phyloP scores from a whole-genome alignment of 202 grass and related monocot genomes.

The Elaeis oleifera region DNA sequence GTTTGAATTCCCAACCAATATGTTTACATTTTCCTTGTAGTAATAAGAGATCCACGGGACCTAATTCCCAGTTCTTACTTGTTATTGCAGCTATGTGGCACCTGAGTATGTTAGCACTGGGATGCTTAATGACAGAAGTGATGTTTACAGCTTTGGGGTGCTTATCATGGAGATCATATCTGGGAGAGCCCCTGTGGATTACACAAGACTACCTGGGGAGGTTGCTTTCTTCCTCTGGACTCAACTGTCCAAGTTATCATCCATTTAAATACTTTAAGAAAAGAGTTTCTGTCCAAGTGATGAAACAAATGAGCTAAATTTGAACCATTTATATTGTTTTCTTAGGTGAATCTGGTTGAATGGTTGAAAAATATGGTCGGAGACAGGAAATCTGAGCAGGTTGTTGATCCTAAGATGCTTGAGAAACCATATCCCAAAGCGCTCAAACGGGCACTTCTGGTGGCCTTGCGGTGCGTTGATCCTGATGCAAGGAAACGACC shows the following conservation, averaged over 20 bases:
- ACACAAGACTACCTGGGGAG: not conserved
- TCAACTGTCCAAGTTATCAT: too few relatives aligned
- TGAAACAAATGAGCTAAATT: too few relatives aligned
- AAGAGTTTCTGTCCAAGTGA: too few relatives aligned
- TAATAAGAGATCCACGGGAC: too few relatives aligned
- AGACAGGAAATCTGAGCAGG: conserved; percentile 60
- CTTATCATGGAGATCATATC: conserved; percentile 11
- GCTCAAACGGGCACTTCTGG: conserved; percentile 60
- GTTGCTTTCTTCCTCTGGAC: not conserved
- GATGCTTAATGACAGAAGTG: conserved; percentile 7
- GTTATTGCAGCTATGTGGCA: conserved; percentile 6
- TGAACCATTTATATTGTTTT: too few relatives aligned
- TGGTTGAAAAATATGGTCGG: conserved; percentile 85
- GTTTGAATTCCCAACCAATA: not conserved
- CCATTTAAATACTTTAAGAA: too few relatives aligned
- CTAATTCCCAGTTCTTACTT: too few relatives aligned
- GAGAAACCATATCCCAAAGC: conserved; percentile 73
- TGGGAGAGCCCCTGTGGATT: not conserved
- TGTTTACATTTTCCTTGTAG: too few relatives aligned
- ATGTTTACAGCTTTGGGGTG: conserved; percentile 5
- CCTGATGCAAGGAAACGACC: conserved; percentile 74
- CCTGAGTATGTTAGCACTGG: conserved; percentile 5
- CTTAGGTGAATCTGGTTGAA: conserved; percentile 78
- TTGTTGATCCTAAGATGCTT: conserved; percentile 64
- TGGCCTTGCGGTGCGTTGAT: conserved; percentile 73